These are phyloP conservation scores for Polymyxa betae DNA, from an alignment of 208 protist species.

Conservation along the genomic window DNA sequence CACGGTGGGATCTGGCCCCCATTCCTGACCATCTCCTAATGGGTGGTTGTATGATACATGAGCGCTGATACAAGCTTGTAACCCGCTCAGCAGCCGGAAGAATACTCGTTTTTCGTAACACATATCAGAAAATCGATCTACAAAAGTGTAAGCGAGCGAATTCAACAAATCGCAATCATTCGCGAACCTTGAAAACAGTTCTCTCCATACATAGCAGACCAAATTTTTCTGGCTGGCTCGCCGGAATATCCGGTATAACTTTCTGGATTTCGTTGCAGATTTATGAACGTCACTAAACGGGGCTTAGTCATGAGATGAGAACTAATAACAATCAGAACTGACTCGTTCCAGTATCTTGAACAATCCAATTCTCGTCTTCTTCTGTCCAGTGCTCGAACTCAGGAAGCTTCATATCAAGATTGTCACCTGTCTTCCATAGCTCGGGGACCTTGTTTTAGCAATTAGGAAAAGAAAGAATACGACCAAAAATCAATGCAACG, in stretches of 20 bases:
- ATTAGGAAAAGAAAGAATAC: not conserved
- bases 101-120: constrained; percentile 46
- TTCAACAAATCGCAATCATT: not conserved
- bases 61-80: constrained; percentile 47
- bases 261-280: constrained; percentile 48
- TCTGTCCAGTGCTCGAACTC: not conserved
- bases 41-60: constrained; percentile 53
- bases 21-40: constrained; percentile 16
- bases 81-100: constrained; percentile 32
- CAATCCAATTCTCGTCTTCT: constrained; percentile 33
- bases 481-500: too few relatives aligned
- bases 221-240: constrained; percentile 35
- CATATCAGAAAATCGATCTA: constrained; percentile 29
- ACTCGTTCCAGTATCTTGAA: constrained; percentile 49
- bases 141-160: not conserved
- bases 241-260: constrained; percentile 55
- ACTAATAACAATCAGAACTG: not conserved
- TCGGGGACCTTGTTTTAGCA: not conserved
- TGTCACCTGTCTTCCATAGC: not conserved
- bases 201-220: constrained; percentile 48
- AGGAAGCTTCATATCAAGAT: not conserved
- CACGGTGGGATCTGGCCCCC: constrained; percentile 37
- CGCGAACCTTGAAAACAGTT: constrained; percentile 40
- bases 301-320: not conserved
- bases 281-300: constrained; percentile 54